Evolutionary conservation across 73 alveolate species (phyloP), one percentile per base, ranked within the genome.

Genomic region (Paraurostyla sp.): DNA sequence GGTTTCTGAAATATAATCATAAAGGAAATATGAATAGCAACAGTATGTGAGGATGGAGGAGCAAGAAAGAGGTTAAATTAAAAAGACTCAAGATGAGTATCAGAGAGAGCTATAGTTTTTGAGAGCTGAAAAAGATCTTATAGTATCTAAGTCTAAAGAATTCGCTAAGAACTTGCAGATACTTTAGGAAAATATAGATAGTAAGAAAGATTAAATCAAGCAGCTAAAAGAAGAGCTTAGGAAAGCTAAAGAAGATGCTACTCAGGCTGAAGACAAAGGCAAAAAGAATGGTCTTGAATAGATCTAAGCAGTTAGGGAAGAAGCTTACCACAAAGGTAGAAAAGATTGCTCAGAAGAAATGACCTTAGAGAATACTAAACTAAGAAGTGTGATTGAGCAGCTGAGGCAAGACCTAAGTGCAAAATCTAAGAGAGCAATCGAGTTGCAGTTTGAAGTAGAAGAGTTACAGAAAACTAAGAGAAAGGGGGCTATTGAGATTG

Each of bases 381-480:
- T 78, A 7, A 78, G 89, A 78, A 52, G 59, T 4, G 22, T 78
- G 32, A 78, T 78, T 35, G 89, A 78, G 6, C 3, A 36, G 6
- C 62, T 78, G 18, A 78, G 89, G 52, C 4, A 33, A 35, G 89
- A 78, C 30, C 23, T 54, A 40, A 16, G 46, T 9, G 63, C 4
- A 16, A 78, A 78, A 41, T 51, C 76, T 3, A 78, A 78, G 62
- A 54, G 63, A 25, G 76, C 32, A 0, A 78, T 49, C 16, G 89
- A 78, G 29, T 32, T 51, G 76, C 49, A 78, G 32, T 78, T 51
- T 78, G 89, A 78, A 36, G 63, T 78, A 16, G 89, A 78, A 23
- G 89, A 78, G 60, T 58, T 54, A n/a, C 49, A 52, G 29, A 78
- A 78, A 54, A 0, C 23, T 18, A 78, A 78, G 42, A 78, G 69